phyloP scores from a whole-genome alignment of 2,329 filamentous ascomycete genomes.

The Sporothrix phasma region DNA sequence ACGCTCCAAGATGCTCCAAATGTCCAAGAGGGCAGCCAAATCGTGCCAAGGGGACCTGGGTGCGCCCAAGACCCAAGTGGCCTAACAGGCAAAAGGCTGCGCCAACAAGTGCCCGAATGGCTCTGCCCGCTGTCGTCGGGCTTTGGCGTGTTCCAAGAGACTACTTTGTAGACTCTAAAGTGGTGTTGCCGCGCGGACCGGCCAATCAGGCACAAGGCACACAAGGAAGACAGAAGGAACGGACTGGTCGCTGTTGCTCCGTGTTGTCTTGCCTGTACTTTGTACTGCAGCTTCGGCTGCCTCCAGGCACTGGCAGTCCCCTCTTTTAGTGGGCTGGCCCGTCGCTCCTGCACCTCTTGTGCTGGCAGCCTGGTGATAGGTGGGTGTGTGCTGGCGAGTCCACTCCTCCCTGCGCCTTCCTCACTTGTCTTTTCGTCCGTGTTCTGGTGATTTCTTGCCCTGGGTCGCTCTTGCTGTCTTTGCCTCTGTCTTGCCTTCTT shows the following conservation, averaged over 20 bases:
- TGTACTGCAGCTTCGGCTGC: background rate
- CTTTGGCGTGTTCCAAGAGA: background rate
- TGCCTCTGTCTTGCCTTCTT: background rate
- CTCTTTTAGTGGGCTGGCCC: constrained; percentile 5
- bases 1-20: too few relatives aligned
- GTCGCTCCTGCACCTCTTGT: background rate
- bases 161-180: too few relatives aligned
- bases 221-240: background rate
- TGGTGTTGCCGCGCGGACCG: background rate
- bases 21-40: background rate
- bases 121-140: constrained; percentile 9
- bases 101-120: constrained; percentile 3
- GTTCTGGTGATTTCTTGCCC: background rate
- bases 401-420: background rate
- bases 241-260: background rate
- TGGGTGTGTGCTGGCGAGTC: constrained; percentile 9
- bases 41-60: background rate
- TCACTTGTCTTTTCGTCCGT: background rate
- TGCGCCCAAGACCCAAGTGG: background rate
- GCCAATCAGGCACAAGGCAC: background rate
- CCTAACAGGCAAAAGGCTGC: background rate
- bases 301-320: background rate
- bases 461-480: background rate
- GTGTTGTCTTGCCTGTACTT: background rate
- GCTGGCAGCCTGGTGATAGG: too few relatives aligned